phyloP scores from a whole-genome alignment of 192 early-diverging fungal genomes.

The Podila minutissima region DNA sequence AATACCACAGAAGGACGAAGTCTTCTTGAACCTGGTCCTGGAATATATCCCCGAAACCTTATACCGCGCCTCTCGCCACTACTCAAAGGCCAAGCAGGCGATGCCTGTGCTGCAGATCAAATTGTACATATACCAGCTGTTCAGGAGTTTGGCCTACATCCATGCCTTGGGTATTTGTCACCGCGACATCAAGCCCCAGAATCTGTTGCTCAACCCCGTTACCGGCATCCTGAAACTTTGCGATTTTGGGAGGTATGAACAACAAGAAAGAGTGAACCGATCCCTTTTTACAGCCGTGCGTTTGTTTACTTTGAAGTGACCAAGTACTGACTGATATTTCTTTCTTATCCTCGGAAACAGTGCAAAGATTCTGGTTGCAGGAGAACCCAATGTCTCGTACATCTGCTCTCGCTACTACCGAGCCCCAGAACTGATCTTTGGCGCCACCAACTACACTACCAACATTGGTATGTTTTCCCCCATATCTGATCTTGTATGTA shows the following conservation, averaged over 20 bases:
- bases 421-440: conserved; percentile 97
- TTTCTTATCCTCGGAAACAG: conserved; percentile 49
- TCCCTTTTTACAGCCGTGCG: background rate
- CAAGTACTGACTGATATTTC: background rate
- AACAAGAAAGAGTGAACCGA: background rate
- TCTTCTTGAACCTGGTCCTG: conserved; percentile 95
- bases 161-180: conserved; percentile 98
- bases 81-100: conserved; percentile 89
- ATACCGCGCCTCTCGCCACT: conserved; percentile 93
- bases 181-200: conserved; percentile 99
- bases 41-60: conserved; percentile 99
- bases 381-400: conserved; percentile 98
- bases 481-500: background rate
- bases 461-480: conserved; percentile 59
- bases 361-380: conserved; percentile 95
- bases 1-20: conserved; percentile 80
- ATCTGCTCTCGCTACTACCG: conserved; percentile 99
- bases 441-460: conserved; percentile 91
- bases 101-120: conserved; percentile 96
- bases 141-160: conserved; percentile 96
- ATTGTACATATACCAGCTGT: conserved; percentile 99
- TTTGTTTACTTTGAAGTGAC: too few species aligned
- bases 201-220: conserved; percentile 90
- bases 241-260: conserved; percentile 88
- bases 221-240: conserved; percentile 95